Evolutionary conservation across 1,284 basidiomycete species (phyloP).

Genomic region (Melampsora americana): DNA sequence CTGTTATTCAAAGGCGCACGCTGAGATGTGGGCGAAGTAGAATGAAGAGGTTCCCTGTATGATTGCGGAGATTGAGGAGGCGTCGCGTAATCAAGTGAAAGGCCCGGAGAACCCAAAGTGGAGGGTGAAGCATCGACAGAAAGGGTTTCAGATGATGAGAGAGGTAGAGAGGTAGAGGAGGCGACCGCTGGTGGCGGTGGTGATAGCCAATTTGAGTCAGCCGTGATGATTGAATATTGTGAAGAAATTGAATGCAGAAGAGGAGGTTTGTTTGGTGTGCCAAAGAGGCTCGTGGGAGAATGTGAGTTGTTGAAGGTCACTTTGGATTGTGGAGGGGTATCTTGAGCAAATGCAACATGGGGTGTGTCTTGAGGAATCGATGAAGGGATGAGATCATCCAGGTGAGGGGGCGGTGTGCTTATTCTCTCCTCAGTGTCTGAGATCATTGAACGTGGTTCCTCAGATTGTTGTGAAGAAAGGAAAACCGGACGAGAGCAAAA

Average conservation of each 20-base stretch:
- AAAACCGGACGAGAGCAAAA: conserved; percentile 10
- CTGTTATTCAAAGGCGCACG: neutral
- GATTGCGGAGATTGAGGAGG: conserved; percentile 3
- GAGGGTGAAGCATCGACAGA: neutral
- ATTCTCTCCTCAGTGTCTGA: neutral
- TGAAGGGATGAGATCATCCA: neutral
- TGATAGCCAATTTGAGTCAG: conserved; percentile 4
- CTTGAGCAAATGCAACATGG: conserved; percentile 10
- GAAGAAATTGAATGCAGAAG: neutral
- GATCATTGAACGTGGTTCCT: no score
- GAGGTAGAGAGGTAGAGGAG: neutral
- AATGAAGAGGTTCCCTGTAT: neutral
- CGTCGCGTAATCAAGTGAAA: neutral
- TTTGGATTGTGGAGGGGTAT: conserved; percentile 2
- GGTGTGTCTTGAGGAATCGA: neutral
- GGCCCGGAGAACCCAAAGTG: neutral
- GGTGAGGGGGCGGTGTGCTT: neutral
- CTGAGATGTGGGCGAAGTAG: neutral
- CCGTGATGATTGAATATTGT: neutral
- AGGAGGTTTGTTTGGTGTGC: neutral
- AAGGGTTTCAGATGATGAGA: neutral
- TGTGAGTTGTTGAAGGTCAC: neutral
- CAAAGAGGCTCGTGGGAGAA: neutral
- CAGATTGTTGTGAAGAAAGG: neutral
- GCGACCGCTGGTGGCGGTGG: neutral